Percentiles rank a stretch among this genome's conserved stretches.
Conservation (phyloP, 1,284 basidiomycete genomes). For the Marasmius fiardii region DNA sequence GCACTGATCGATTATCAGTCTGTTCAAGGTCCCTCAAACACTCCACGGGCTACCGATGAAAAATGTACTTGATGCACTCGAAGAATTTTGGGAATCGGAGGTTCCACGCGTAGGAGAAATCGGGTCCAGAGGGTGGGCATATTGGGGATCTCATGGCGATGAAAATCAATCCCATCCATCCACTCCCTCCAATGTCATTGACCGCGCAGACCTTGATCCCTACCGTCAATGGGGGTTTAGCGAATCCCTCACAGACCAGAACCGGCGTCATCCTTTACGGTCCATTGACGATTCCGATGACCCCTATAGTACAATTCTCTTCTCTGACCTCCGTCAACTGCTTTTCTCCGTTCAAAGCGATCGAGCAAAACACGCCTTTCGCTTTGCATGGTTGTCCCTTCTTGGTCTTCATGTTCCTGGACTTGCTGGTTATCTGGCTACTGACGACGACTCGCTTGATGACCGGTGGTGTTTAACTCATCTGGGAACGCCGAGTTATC, state of each 20-base stretch:
- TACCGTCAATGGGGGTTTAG: slow-evolving; percentile 67
- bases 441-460: slow-evolving; percentile 42
- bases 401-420: slow-evolving; percentile 76
- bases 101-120: slow-evolving; percentile 60
- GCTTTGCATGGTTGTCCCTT: slow-evolving; percentile 75
- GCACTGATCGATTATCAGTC: slow-evolving; percentile 24
- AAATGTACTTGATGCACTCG: slow-evolving; percentile 50
- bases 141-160: slow-evolving; percentile 48
- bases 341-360: slow-evolving; percentile 57
- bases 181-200: slow-evolving; percentile 9
- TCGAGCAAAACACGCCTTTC: slow-evolving; percentile 59
- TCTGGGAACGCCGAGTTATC: slow-evolving; percentile 37
- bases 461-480: slow-evolving; percentile 60
- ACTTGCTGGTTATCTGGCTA: slow-evolving; percentile 41
- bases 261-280: slow-evolving; percentile 49
- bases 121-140: slow-evolving; percentile 57
- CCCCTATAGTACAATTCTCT: slow-evolving; percentile 78
- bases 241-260: slow-evolving; percentile 51
- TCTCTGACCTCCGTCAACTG: slow-evolving; percentile 74
- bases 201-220: slow-evolving; percentile 46
- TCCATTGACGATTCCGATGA: slow-evolving; percentile 58
- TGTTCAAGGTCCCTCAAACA: slow-evolving; percentile 48
- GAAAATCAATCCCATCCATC: slow-evolving; percentile 13
- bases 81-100: slow-evolving; percentile 79
- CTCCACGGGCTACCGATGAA: slow-evolving; percentile 40